These are phyloP conservation scores for Pythium grandisporangium DNA, from an alignment of 352 stramenopile genomes.

Conservation along the genomic window DNA sequence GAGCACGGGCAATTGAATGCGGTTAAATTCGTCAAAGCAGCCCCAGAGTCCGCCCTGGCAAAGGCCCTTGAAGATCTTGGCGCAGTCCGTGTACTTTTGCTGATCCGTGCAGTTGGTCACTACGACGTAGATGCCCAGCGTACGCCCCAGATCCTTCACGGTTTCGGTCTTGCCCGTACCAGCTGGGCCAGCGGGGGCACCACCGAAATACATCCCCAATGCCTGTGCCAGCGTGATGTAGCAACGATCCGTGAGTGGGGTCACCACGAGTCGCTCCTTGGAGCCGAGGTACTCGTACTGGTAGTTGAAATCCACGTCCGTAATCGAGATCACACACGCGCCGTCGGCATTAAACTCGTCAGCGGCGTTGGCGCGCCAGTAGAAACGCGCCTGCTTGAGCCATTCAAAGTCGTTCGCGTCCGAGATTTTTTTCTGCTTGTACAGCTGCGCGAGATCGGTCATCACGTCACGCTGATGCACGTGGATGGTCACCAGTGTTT, in stretches of 20 bases:
- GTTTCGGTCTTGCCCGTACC: constrained; percentile 97
- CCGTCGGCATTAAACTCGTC: constrained; percentile 95
- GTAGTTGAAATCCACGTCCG: constrained; percentile 98
- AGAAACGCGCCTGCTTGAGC: constrained; percentile 99
- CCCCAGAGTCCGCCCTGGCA: constrained; percentile 96
- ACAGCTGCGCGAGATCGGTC: constrained; percentile 89
- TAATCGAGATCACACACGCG: constrained; percentile 95
- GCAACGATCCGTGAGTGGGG: constrained; percentile 94
- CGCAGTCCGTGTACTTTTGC: constrained; percentile 96
- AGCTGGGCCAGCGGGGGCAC: constrained; percentile 90
- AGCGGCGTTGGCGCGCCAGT: constrained; percentile 90
- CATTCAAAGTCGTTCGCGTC: constrained; percentile 98
- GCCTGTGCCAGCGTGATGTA: constrained; percentile 98
- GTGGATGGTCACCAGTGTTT: constrained; percentile 97
- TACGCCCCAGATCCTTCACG: constrained; percentile 94
- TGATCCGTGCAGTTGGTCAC: constrained; percentile 98
- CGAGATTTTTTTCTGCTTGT: constrained; percentile 95
- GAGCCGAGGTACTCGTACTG: constrained; percentile 97
- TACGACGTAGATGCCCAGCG: constrained; percentile 94
- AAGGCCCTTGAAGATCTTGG: constrained; percentile 98
- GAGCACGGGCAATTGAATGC: constrained; percentile 94
- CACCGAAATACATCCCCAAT: constrained; percentile 98
- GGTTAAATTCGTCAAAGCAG: constrained; percentile 99
- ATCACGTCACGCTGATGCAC: constrained; percentile 98
- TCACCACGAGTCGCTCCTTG: constrained; percentile 97